Evolutionary conservation across 1,284 basidiomycete genomes (phyloP), one percentile per base, ranked within the genome.

Genomic region (Moniliella sp.): DNA sequence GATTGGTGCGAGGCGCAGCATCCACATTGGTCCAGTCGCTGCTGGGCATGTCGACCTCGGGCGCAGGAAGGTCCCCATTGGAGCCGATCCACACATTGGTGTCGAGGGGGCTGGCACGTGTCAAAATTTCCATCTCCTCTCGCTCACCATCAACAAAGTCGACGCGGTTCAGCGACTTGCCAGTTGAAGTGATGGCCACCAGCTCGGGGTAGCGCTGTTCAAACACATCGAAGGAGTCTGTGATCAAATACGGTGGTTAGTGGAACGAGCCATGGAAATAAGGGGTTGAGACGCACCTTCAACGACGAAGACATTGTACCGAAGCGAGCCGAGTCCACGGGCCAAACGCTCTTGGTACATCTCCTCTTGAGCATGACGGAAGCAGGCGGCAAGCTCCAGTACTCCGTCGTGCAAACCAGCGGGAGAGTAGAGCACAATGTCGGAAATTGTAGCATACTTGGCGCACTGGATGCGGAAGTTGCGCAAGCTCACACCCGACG

Each of bases 61-160:
- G 8, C n/a, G 21, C 21, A 7, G 21, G 21, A 23, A 23, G 8
- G 21, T 23, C 21, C 8, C 21, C 21, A 23, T 7, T n/a, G 27
- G 12, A 5, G 43, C 63, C 35, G 28, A 69, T 66, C 65, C 66
- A 71, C 39, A 73, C 65, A 12, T 67, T 66, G 21, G 66, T 63
- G 11, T 66, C 65, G 31, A 88, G 82, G 64, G 83, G 78, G 17
- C 72, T 74, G 2, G 81, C 80, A 31, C 72, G 70, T 0, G 84
- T 91, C 37, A 88, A 66, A 48, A 78, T 74, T 15, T 76, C 68
- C 78, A 86, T 86, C 64, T 88, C 83, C 39, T 81, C 76, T 57
- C 74, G 73, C 64, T 91, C 83, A 28, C 64, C 52, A 18, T 67
- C 64, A 30, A 66, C 64, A 31, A 69, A 64, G 41, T 67, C 63